Conservation (phyloP, 2,329 filamentous ascomycete genomes). For the Lecanoromycetidae sp. region DNA sequence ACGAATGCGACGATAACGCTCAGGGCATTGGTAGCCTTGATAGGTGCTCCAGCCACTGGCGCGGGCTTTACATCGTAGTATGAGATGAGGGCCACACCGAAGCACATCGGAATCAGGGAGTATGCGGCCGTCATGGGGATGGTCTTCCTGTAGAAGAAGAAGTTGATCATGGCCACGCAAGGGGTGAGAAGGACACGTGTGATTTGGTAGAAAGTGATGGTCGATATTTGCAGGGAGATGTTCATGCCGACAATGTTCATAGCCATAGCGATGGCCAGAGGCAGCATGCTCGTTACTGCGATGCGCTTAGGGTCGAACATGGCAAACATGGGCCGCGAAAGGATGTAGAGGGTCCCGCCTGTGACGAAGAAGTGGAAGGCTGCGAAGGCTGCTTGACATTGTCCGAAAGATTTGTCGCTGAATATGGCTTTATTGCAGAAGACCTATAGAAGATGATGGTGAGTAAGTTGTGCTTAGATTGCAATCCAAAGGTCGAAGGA, state of each 20-base stretch:
- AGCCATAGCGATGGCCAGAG: conserved; percentile 55
- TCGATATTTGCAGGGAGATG: conserved; percentile 54
- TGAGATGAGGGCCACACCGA: conserved; percentile 53
- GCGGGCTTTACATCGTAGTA: conserved; percentile 53
- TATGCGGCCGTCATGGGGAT: conserved; percentile 44
- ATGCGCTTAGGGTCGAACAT: conserved; percentile 49
- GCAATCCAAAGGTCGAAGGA: neutral
- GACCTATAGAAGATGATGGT: conserved; percentile 34
- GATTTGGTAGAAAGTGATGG: conserved; percentile 59
- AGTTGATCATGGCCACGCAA: conserved; percentile 53
- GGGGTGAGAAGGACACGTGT: conserved; percentile 56
- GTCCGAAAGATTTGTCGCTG: conserved; percentile 47
- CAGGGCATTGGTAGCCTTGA: conserved; percentile 41
- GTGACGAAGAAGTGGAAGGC: conserved; percentile 58
- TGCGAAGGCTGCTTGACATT: conserved; percentile 54
- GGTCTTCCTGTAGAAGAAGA: conserved; percentile 44
- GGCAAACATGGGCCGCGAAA: conserved; percentile 46
- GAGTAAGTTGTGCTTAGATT: no score
- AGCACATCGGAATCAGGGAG: conserved; percentile 47
- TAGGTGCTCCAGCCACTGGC: conserved; percentile 30
- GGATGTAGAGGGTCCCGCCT: conserved; percentile 48
- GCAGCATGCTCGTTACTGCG: conserved; percentile 45
- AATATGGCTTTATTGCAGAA: conserved; percentile 62
- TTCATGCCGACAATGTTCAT: conserved; percentile 59
- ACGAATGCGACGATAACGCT: conserved; percentile 53